Base-by-base conservation (phyloP, 2,329 filamentous ascomycete species). In the Neonectria hederae region DNA sequence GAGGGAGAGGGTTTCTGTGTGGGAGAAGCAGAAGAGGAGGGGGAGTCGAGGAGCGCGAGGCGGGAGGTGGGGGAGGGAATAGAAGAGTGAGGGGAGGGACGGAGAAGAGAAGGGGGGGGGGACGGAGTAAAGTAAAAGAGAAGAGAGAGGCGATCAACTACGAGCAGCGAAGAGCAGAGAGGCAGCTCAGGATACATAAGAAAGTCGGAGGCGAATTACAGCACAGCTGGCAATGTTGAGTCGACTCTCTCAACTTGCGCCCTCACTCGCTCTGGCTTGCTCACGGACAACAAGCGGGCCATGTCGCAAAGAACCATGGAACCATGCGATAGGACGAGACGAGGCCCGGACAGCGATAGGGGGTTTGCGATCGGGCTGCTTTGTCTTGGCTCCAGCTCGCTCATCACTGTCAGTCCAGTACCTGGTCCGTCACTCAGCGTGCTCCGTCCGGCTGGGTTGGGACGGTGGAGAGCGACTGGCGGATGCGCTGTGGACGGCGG, bases 81-180 rank as follows among this genome's bases (percentile, higher is more conserved):
- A 65, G 57, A 69, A 57, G 59, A 43, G 53, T 38, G 61, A 63
- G 54, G 58, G 56, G 59, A 54, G 54, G 43, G 59, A 54, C 51
- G 43, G 38, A 48, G 43, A 54, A 65, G 54, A 65, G 58, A 62
- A 70, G 55, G 56, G 61, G 59, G 60, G 62, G 69, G 52, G 67
- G 68, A 60, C 57, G 60, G 68, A 66, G 67, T 55, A 55, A 65
- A 54, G 63, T 45, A 64, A 51, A 32, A 60, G 56, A 51, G 38
- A 45, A 48, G 43, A 57, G 45, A 61, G 54, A 66, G 56, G 54
- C 57, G 51, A 64, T 61, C 59, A 46, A 63, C 35, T 55, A 51
- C 38, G 32, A 61, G 42, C 57, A 54, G 55, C 60, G 49, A 58
- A 43, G 46, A 43, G 52, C 22, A 62, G 45, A 59, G 26, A 61